Percentiles rank a stretch among this genome's conserved stretches.
phyloP scores from a whole-genome alignment of 1,139 yeast species.

The Candida neerlandica region DNA sequence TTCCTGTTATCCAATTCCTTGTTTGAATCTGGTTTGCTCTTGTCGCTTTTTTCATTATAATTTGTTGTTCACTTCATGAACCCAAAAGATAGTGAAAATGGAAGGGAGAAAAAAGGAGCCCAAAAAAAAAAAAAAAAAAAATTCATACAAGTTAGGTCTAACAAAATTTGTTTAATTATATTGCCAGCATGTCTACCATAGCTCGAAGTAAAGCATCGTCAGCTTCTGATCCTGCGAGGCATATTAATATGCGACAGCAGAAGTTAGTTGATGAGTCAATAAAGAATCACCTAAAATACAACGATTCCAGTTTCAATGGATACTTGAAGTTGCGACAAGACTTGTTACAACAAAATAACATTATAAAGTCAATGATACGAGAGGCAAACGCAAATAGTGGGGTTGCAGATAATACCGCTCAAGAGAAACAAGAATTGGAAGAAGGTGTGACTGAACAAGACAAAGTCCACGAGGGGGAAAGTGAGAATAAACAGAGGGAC shows the following conservation, averaged over 20 bases:
- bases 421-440: not conserved
- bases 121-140: constrained; percentile 4
- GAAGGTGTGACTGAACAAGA: not conserved
- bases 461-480: not conserved
- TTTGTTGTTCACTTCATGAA: not conserved
- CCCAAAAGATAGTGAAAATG: too few species aligned
- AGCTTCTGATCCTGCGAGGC: constrained; percentile 1
- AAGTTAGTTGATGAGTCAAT: constrained; percentile 36
- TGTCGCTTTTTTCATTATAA: not conserved
- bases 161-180: not conserved
- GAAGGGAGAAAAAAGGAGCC: not conserved
- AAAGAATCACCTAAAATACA: constrained; percentile 31
- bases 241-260: constrained; percentile 15
- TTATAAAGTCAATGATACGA: not conserved
- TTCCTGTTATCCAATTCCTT: not conserved
- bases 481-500: not conserved
- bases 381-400: not conserved
- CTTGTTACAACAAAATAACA: constrained; percentile 24
- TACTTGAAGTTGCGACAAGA: constrained; percentile 41
- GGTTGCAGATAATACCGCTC: not conserved
- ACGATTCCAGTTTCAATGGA: constrained; percentile 36
- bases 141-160: too few species aligned
- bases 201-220: not conserved
- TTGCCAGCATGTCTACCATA: constrained; percentile 4
- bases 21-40: constrained; percentile 1